These are phyloP conservation scores for Rhodotorula kratochvilovae DNA, from an alignment of 768 basidiomycete species.

Conservation along the genomic window DNA sequence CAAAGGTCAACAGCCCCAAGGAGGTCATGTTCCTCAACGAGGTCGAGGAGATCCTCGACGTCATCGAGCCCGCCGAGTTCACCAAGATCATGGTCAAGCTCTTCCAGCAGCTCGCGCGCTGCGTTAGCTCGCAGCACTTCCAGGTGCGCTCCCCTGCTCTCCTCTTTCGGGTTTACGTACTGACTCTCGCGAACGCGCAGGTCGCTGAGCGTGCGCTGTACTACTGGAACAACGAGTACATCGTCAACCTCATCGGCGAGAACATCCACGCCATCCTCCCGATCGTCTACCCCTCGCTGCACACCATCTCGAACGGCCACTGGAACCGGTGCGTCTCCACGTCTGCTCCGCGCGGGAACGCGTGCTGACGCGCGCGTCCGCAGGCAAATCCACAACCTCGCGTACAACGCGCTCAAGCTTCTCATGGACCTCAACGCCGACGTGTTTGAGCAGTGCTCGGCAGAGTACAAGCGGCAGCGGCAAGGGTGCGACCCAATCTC, in stretches of 20 bases:
- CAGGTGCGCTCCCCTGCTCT: slow-evolving; percentile 56
- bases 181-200: too few species aligned
- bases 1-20: slow-evolving; percentile 98
- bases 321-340: slow-evolving; percentile 76
- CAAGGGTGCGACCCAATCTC: slow-evolving; percentile 63
- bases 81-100: slow-evolving; percentile 87
- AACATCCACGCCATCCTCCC: slow-evolving; percentile 83
- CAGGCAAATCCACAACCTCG: slow-evolving; percentile 92
- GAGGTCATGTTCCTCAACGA: slow-evolving; percentile 99
- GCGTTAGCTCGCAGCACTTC: slow-evolving; percentile 99
- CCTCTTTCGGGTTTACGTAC: too few species aligned
- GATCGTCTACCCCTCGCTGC: slow-evolving; percentile 93
- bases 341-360: neutral
- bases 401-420: slow-evolving; percentile 93
- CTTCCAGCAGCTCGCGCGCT: slow-evolving; percentile 89
- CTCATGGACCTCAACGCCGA: slow-evolving; percentile 98
- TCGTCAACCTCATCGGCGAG: slow-evolving; percentile 98
- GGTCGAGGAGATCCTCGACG: slow-evolving; percentile 96
- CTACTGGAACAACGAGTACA: slow-evolving; percentile 99
- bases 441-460: slow-evolving; percentile 87
- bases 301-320: slow-evolving; percentile 91
- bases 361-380: neutral
- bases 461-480: slow-evolving; percentile 83
- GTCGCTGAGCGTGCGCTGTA: slow-evolving; percentile 93
- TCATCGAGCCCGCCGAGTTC: slow-evolving; percentile 93